Conservation (phyloP, 306 rosid species). For the Arachis hypogaea region DNA sequence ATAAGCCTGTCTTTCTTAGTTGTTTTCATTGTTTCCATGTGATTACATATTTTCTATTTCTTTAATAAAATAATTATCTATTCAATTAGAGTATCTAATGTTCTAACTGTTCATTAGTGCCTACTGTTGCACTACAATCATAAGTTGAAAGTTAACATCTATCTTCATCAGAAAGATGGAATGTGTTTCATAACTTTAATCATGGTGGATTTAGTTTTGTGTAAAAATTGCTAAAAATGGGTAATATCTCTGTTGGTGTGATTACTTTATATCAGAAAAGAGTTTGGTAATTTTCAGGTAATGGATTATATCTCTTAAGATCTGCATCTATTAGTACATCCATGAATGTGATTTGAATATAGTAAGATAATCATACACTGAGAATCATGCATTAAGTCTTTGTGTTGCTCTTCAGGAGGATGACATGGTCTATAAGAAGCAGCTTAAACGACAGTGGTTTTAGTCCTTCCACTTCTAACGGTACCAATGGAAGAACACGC, state of each 20-base stretch:
- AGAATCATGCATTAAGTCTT: slow-evolving; percentile 11
- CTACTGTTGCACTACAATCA: not conserved
- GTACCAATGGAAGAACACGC: slow-evolving; percentile 67
- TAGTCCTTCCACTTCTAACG: slow-evolving; percentile 63
- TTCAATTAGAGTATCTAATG: not conserved
- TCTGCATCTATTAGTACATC: not conserved
- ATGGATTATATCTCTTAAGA: slow-evolving; percentile 13
- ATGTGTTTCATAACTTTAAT: slow-evolving; percentile 3
- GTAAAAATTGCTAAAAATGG: not conserved
- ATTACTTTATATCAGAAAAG: not conserved
- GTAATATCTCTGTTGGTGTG: not conserved
- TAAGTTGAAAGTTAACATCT: not conserved
- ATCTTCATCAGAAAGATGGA: not conserved
- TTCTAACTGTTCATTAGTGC: not conserved
- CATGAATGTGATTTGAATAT: slow-evolving; percentile 29
- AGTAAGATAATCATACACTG: not conserved
- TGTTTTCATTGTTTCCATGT: slow-evolving; percentile 19
- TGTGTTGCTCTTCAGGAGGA: slow-evolving; percentile 57
- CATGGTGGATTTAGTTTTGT: slow-evolving; percentile 10
- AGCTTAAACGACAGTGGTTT: slow-evolving; percentile 58
- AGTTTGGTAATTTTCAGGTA: not conserved
- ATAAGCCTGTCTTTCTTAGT: not conserved
- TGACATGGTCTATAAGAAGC: slow-evolving; percentile 62
- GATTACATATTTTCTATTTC: not conserved
- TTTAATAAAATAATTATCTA: slow-evolving; percentile 13